Evolutionary conservation across 768 basidiomycete genomes (phyloP).

Genomic region (Russula vinacea): DNA sequence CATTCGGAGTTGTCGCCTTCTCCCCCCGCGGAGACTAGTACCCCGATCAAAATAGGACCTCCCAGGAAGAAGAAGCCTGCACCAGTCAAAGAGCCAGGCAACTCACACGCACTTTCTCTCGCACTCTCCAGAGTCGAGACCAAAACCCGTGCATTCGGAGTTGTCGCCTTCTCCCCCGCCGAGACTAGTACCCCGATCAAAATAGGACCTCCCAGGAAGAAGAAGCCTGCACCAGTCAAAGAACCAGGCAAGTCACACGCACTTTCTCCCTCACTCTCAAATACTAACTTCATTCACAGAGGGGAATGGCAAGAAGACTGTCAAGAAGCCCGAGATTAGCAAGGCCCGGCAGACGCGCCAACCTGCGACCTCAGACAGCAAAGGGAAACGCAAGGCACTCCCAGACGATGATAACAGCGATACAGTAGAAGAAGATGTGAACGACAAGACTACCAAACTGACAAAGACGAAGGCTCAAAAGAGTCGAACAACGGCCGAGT

Average conservation of each 20-base stretch:
- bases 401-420: conserved; percentile 31
- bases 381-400: conserved; percentile 43
- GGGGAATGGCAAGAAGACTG: conserved; percentile 9
- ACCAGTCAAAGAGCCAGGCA: conserved; percentile 6
- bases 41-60: neutral
- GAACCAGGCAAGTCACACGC: conserved; percentile 3
- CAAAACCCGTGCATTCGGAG: neutral
- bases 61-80: neutral
- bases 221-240: neutral
- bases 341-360: conserved; percentile 19
- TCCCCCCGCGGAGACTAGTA: neutral
- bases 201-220: neutral
- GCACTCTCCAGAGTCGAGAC: neutral
- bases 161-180: neutral
- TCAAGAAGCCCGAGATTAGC: conserved; percentile 26
- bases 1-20: conserved; percentile 4
- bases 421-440: conserved; percentile 11
- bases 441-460: neutral
- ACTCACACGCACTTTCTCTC: too few relatives aligned
- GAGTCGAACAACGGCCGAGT: neutral
- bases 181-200: too few relatives aligned
- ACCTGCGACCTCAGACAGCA: conserved; percentile 23
- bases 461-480: conserved; percentile 8
- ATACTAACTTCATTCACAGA: neutral
- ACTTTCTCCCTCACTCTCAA: neutral